Evolutionary conservation across 257 asterid genomes (phyloP), one percentile per base, ranked within the genome.

Genomic region (Agastache rugosa): DNA sequence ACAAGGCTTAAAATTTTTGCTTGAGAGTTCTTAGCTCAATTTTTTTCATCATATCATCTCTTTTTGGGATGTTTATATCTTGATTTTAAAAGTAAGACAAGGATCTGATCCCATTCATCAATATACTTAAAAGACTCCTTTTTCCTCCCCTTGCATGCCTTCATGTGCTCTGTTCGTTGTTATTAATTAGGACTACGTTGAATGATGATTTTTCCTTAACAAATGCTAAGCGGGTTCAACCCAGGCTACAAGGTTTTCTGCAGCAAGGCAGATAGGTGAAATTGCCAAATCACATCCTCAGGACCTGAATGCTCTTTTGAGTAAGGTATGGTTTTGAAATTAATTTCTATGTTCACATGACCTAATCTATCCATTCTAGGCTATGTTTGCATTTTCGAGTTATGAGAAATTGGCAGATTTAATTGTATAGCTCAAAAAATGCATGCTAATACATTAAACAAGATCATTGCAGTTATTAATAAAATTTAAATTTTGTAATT

Each of bases 211-310:
- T 79, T 35, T 85, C 93, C 44, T 92, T 92, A 87, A 92, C 87
- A 47, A 81, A 77, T 79, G 74, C 73, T 83, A 73, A 95, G 98
- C 99, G 44, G 99, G 99, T 67, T 92, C 99, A 16, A 89, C 98
- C 80, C 99, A 95, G 79, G 97, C 90, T 31, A 95, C 99, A 12
- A 85, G 99, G 79, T 88, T 92, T 83, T 87, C 98, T 41, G 99
- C 99, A 65, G 99, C 99, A 15, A 87, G 88, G 92, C 99, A 95
- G 85, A 95, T 95, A 59, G 99, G 99, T 42, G 99, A 88, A 78
- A 92, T 95, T 77, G 97, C 99, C 67, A 95, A 93, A 83, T 90
- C 97, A 25, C 99, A 92, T 81, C 99, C 97, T 17, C 96, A 87
- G 86, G 99, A 95, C 83, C 90, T 95, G 75, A 85, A 78, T 83